A percentile compares a stretch with the other conserved stretches of the same genome.
Evolutionary conservation across 176 grass and related monocot genomes (phyloP).

Genomic region (Aegilops tauschii): DNA sequence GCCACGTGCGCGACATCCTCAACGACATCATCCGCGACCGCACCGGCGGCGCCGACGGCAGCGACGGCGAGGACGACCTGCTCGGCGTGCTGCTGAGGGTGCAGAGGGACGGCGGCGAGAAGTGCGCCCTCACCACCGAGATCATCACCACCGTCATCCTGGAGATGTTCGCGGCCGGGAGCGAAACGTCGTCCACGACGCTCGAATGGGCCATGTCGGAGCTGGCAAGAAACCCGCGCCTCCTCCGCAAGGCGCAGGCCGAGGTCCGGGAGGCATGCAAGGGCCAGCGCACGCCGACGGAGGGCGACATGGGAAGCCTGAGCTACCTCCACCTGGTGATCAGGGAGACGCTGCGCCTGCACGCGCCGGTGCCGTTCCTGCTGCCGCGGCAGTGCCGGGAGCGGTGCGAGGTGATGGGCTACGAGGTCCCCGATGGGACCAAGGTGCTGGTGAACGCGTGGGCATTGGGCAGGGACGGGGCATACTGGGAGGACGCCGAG

Average conservation of each 20-base stretch:
- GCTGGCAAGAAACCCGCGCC: neutral
- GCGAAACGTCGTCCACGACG: constrained; percentile 20
- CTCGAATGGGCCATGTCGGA: constrained; percentile 18
- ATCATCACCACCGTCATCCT: constrained; percentile 15
- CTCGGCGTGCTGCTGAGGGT: constrained; percentile 31
- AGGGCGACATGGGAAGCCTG: neutral
- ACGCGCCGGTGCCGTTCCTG: constrained; percentile 3
- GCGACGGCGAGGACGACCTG: neutral
- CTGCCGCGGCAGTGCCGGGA: constrained; percentile 13
- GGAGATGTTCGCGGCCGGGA: constrained; percentile 19
- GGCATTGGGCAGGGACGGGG: neutral
- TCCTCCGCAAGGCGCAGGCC: neutral
- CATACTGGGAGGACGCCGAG: neutral
- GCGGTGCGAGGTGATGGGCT: neutral
- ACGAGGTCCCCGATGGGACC: neutral
- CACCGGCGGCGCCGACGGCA: neutral
- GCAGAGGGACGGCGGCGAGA: neutral
- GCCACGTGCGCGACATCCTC: neutral
- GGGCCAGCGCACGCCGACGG: neutral
- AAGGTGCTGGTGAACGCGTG: constrained; percentile 26
- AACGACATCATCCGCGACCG: constrained; percentile 30
- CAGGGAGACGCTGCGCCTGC: neutral
- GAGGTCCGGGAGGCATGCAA: neutral
- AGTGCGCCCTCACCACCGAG: constrained; percentile 13
- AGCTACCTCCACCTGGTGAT: neutral